phyloP scores from a whole-genome alignment of 352 stramenopile species.

The Phytopythium kandeliae region DNA sequence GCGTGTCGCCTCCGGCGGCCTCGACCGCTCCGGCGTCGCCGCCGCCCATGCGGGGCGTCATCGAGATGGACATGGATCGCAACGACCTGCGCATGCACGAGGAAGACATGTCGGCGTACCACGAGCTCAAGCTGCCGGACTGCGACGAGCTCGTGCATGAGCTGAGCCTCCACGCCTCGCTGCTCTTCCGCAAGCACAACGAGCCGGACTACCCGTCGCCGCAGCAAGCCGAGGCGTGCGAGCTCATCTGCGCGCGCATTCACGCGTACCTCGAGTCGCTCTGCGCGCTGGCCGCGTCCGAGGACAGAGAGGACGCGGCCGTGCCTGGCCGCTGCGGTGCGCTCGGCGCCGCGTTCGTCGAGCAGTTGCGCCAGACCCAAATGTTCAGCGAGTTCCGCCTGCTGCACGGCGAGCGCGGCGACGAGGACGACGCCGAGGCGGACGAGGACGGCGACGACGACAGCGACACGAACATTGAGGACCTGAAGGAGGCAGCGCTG shows the following conservation, averaged over 20 bases:
- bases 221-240: constrained; percentile 64
- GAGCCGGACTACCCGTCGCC: constrained; percentile 58
- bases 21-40: constrained; percentile 20
- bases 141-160: constrained; percentile 71
- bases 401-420: constrained; percentile 26
- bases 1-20: constrained; percentile 49
- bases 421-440: constrained; percentile 23
- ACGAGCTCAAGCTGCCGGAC: constrained; percentile 70
- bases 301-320: constrained; percentile 1
- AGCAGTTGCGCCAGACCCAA: constrained; percentile 67
- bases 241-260: constrained; percentile 60
- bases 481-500: background rate
- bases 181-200: constrained; percentile 52
- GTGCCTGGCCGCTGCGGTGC: constrained; percentile 32
- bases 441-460: constrained; percentile 20
- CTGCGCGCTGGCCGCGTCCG: constrained; percentile 37
- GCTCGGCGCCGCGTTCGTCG: constrained; percentile 52
- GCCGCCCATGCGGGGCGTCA: constrained; percentile 57
- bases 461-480: constrained; percentile 8
- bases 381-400: constrained; percentile 79
- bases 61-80: constrained; percentile 81
- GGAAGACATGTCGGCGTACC: constrained; percentile 63
- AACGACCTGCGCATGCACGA: constrained; percentile 75
- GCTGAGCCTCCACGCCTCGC: constrained; percentile 40
- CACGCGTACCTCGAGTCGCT: constrained; percentile 58